Base-by-base conservation (phyloP, 2,329 filamentous ascomycete species). In the Nothophoma quercina region DNA sequence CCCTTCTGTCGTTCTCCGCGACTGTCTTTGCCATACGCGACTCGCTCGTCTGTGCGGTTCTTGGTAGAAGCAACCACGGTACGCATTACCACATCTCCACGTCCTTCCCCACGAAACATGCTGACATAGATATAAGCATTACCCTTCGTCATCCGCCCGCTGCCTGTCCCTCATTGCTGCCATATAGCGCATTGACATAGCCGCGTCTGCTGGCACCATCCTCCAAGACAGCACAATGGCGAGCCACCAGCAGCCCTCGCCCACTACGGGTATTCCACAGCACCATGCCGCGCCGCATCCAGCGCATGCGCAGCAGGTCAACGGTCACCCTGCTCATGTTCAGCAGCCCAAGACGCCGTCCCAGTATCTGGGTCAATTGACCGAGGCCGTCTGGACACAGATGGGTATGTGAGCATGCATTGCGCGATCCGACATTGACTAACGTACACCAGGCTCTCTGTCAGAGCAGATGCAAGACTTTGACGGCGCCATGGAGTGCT, bases 301-400 rank as follows among this genome's bases (percentile, higher is more conserved):
- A 16, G 83, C 83, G 55, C 84, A 86, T 58, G 80, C 80, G 56
- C 83, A 77, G 56, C 83, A 77, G 70, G 83, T 77, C 70, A 86
- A 76, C 74, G 84, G 67, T 53, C 75, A 77, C 56, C 81, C 79
- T 47, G 81, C 79, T 49, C 85, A 83, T 65, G 82, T 81, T 55
- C 78, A 75, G 39, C 83, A 85, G 63, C 85, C 84, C 64, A 79
- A 83, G 60, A 81, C 84, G 41, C 83, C 89, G 18, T 86, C 89
- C 63, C 89, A 93, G 65, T 88, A 91, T 70, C 85, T 96, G 45
- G 82, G 86, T 5, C 80, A 85, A 6, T 84, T 93, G 69, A 98
- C 96, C 68, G 93, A 98, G 77, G 83, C 84, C 40, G 87, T 96
- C 48, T 98, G 93, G 93, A 83, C 96, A 70, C 90, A 95, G 73